These are phyloP conservation scores for Dacryopinax primogenitus DNA, from an alignment of 768 basidiomycete species.

Conservation along the genomic window DNA sequence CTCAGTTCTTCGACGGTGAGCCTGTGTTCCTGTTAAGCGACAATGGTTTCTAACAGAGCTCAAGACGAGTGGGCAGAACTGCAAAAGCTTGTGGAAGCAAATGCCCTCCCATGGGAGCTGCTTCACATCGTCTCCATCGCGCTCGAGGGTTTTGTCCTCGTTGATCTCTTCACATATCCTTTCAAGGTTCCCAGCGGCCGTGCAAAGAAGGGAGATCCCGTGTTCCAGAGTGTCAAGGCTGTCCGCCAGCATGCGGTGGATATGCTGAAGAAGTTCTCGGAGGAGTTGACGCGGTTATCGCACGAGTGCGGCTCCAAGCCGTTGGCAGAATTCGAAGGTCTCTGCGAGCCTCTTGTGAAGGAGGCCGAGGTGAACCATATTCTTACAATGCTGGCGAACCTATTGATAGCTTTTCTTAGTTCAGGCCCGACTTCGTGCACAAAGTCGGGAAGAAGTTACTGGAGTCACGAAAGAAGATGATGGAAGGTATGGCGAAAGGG, in stretches of 20 bases:
- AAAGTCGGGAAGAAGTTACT: conserved; percentile 49
- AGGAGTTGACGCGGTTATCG: neutral
- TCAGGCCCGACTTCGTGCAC: conserved; percentile 51
- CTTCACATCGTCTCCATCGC: conserved; percentile 60
- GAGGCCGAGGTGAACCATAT: conserved; percentile 27
- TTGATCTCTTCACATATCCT: conserved; percentile 54
- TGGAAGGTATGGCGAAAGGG: conserved; percentile 62
- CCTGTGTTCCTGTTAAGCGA: conserved; percentile 10
- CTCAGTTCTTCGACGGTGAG: conserved; percentile 52
- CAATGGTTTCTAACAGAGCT: conserved; percentile 4
- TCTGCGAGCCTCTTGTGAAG: conserved; percentile 35
- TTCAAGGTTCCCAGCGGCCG: conserved; percentile 56
- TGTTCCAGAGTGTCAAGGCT: conserved; percentile 28
- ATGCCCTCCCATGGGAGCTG: conserved; percentile 38
- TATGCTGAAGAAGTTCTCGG: neutral
- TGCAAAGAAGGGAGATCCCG: conserved; percentile 65
- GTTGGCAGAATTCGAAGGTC: conserved; percentile 41
- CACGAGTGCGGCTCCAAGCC: conserved; percentile 39
- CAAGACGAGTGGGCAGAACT: conserved; percentile 48
- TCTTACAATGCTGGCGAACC: conserved; percentile 11
- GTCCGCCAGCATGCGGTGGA: conserved; percentile 11
- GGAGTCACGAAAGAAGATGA: conserved; percentile 57
- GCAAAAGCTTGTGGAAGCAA: conserved; percentile 30
- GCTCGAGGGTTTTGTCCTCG: conserved; percentile 58
- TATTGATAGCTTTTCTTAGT: conserved; percentile 27